Conservation (phyloP, 2,329 filamentous ascomycete species). For the Fusarium anthophilum region DNA sequence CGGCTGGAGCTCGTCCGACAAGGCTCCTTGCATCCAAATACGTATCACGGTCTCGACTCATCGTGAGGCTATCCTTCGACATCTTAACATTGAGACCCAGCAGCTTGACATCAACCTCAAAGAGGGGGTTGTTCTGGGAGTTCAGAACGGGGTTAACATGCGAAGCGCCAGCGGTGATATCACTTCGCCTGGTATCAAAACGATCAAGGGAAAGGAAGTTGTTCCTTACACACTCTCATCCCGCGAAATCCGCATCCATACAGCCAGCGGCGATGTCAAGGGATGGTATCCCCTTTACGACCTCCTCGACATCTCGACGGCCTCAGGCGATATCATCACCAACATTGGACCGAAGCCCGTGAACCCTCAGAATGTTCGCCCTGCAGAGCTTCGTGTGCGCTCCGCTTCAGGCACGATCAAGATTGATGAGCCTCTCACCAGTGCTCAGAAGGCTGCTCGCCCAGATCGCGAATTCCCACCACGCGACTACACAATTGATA, state of each 20-base stretch:
- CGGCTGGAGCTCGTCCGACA: slow-evolving; percentile 37
- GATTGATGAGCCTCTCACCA: slow-evolving; percentile 53
- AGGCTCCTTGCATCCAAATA: slow-evolving; percentile 58
- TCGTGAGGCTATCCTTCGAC: slow-evolving; percentile 48
- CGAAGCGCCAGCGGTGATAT: slow-evolving; percentile 53
- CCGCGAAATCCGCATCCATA: slow-evolving; percentile 53
- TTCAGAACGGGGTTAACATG: slow-evolving; percentile 45
- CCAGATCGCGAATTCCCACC: slow-evolving; percentile 49
- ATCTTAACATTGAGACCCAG: slow-evolving; percentile 48
- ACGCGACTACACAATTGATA: slow-evolving; percentile 57
- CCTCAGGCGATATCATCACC: slow-evolving; percentile 55
- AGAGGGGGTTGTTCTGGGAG: slow-evolving; percentile 52
- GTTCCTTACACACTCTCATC: slow-evolving; percentile 55
- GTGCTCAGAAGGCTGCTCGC: slow-evolving; percentile 25
- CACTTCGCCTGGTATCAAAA: slow-evolving; percentile 45
- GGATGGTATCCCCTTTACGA: slow-evolving; percentile 64
- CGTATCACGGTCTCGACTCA: slow-evolving; percentile 59
- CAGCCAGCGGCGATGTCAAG: slow-evolving; percentile 55
- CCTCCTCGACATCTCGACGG: slow-evolving; percentile 55
- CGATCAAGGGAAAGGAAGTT: slow-evolving; percentile 30
- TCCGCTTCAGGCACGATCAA: slow-evolving; percentile 56
- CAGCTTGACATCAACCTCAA: slow-evolving; percentile 54
- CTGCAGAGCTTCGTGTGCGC: slow-evolving; percentile 53
- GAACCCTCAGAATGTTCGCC: slow-evolving; percentile 46
- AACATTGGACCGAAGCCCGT: slow-evolving; percentile 54